Base-by-base conservation (phyloP, 495 filamentous ascomycete genomes). In the Tuber umbilicatum region DNA sequence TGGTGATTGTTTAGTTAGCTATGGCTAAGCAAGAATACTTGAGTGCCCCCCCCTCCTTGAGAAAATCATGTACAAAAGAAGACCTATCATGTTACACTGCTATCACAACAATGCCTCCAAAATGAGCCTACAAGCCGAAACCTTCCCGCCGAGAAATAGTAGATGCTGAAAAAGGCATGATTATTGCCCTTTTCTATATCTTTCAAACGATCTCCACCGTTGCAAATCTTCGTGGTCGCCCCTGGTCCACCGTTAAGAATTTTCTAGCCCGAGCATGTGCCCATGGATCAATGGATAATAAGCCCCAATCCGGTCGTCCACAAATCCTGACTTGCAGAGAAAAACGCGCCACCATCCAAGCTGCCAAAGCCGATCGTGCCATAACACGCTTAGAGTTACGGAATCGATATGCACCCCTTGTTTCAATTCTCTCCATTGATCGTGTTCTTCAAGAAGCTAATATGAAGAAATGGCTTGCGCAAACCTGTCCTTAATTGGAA, bases 121-220 rank as follows among this genome's bases (percentile, higher is more conserved):
- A 17, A 42, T 1, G 10, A 42, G 41, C 41, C 41, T 42, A 16
- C 3, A 1, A 50, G 43, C 73, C 50, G 9, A 73, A 73, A 64
- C 73, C 71, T 2, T 16, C 43, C 19, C 43, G 39, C 12, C 67
- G 67, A 16, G 37, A 76, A 42, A 60, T 76, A 47, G 39, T 14
- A 1, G 60, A 43, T 39, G 37, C 68, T 10, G 45, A 76, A 31
- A 73, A 73, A 16, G 67, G 71, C 5, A 68, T 72, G 47, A 73
- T 76, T 2, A 73, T 76, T n/a, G 45, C 45, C 35, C 42, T 70
- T 21, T 76, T 64, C 39, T 73, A 73, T 31, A n/a, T 67, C 14
- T 64, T 23, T 35, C 45, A 72, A 2, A 55, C 45, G 2, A 43
- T 73, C 14, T 41, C 71, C 27, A 35, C 35, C 1, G 68, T 76